A percentile compares a stretch with the other conserved stretches of the same genome.
Evolutionary conservation across 2,329 filamentous ascomycete species (phyloP).

Genomic region (Phoma sp.): DNA sequence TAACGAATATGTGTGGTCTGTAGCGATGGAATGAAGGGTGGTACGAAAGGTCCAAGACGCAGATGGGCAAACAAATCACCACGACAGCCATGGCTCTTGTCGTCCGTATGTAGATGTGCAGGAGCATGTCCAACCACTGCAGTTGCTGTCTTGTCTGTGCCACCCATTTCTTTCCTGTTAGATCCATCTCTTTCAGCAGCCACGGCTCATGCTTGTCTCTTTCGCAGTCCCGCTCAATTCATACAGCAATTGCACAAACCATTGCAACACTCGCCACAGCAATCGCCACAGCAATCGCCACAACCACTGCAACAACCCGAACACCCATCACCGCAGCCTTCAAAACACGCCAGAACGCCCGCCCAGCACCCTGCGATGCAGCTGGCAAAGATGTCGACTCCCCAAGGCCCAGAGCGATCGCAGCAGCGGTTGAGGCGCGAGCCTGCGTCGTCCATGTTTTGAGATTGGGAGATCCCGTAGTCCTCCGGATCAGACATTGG

Average conservation of each 20-base stretch:
- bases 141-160: not conserved
- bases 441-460: slow-evolving; percentile 7
- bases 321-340: slow-evolving; percentile 16
- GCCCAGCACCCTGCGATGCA: slow-evolving; percentile 21
- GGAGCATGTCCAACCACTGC: no score
- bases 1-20: not conserved
- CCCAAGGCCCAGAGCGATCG: slow-evolving; percentile 20
- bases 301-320: slow-evolving; percentile 1
- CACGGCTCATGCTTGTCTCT: not conserved
- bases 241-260: slow-evolving; percentile 1
- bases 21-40: not conserved
- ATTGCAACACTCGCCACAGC: slow-evolving; percentile 14
- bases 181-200: not conserved
- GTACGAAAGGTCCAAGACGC: not conserved
- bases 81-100: not conserved
- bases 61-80: not conserved
- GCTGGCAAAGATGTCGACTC: slow-evolving; percentile 19
- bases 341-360: slow-evolving; percentile 15
- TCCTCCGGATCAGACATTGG: slow-evolving; percentile 16
- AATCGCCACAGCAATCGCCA: slow-evolving; percentile 10
- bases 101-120: not conserved
- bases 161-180: not conserved
- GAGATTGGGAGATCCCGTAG: slow-evolving; percentile 9
- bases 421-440: slow-evolving; percentile 11
- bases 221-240: not conserved